Base-by-base conservation (phyloP, 2,329 filamentous ascomycete genomes). In the Monosporascus sp. region DNA sequence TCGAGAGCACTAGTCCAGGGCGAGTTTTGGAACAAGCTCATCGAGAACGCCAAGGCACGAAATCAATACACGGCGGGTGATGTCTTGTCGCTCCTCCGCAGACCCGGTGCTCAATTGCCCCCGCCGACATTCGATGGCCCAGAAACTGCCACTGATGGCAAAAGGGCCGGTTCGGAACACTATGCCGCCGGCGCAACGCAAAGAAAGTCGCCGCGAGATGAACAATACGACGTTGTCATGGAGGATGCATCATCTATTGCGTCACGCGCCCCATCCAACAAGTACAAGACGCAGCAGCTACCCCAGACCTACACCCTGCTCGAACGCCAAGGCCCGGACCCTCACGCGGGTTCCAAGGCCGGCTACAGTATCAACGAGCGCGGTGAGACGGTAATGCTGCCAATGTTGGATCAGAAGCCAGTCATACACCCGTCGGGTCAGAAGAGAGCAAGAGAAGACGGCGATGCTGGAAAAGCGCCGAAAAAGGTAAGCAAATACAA, bases 21-120 rank as follows among this genome's bases (percentile, higher is more conserved):
- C 55, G 84, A 94, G 65, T 97, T 90, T 71, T 99, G 95, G 94
- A 85, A 81, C 57, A 87, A 86, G 58, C 79, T 99, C 44, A 90
- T 99, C 50, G 81, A 88, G 36, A 89, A 99, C 71, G 88, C 94
- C 6, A 85, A 85, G 63, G 70, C 73, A 20, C 83, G 94, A 65
- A 81, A 88, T 57, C 76, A 86, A 9, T 96, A 94, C 68, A 96
- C 89, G 0, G 79, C 82, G 43, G 92, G 81, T 6, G 74, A 83
- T 53, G 71, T 84, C 48, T 51, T 82, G 50, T 67, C 69, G 18
- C 69, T 80, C 67, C 74, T 84, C 31, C 71, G 72, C 31, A 75
- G 65, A 51, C 74, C 77, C 1, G 70, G 76, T 1, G 67, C 58
- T 3, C 70, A 66, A 57, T 65, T 73, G 17, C 57, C 65, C 14